Conservation (phyloP, 352 stramenopile genomes). For the Globisporangium cederbergense region DNA sequence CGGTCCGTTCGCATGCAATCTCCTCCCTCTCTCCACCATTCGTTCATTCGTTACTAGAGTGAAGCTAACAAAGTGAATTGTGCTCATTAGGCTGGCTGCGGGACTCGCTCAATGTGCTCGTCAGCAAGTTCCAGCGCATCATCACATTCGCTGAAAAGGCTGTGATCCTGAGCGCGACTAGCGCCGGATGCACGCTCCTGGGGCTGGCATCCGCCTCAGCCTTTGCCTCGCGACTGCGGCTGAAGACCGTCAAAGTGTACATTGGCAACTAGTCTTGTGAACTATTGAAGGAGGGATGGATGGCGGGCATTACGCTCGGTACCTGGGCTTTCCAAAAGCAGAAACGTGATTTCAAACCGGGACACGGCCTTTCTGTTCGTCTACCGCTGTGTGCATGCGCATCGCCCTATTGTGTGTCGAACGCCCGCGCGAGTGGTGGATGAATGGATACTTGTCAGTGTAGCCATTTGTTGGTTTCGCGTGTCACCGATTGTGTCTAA, state of each 20-base stretch:
- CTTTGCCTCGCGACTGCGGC: constrained; percentile 45
- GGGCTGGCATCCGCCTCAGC: constrained; percentile 30
- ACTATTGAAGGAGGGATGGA: not conserved
- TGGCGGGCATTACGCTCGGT: not conserved
- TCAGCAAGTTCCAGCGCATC: constrained; percentile 48
- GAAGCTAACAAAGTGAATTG: too few relatives aligned
- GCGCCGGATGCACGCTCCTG: constrained; percentile 24
- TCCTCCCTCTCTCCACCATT: not conserved
- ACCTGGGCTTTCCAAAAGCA: not conserved
- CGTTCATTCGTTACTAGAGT: not conserved
- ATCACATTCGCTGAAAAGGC: constrained; percentile 34
- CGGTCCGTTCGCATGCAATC: constrained; percentile 23
- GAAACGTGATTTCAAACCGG: too few relatives aligned
- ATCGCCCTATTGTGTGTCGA: not conserved
- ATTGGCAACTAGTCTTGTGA: constrained; percentile 17
- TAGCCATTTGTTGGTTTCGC: not conserved
- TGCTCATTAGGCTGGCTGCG: constrained; percentile 41
- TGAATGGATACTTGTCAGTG: not conserved
- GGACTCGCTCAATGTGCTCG: constrained; percentile 36
- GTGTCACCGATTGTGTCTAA: not conserved
- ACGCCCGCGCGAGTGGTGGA: not conserved
- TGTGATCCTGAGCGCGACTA: constrained; percentile 28
- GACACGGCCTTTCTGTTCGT: not conserved
- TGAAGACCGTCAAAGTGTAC: constrained; percentile 62
- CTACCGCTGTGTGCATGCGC: not conserved